A percentile compares a stretch with the other conserved stretches of the same genome.
Conservation (phyloP, 108 stramenopile genomes). For the Pseudonitzschia multiseries region DNA sequence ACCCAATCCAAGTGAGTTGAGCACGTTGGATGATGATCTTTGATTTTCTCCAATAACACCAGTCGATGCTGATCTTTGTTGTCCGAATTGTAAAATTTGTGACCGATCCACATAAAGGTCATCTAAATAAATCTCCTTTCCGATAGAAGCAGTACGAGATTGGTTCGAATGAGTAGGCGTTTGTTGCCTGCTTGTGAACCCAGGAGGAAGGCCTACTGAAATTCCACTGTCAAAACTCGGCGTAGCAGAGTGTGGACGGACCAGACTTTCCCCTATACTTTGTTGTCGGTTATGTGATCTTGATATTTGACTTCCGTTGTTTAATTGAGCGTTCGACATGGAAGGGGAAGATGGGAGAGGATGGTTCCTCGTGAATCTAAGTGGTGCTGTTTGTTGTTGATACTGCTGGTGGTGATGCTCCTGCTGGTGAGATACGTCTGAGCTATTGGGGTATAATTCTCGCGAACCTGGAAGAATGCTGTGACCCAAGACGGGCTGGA, state of each 20-base stretch:
- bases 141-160: slow-evolving; percentile 19
- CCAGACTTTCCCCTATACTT: slow-evolving; percentile 41
- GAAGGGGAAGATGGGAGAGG: background rate
- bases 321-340: background rate
- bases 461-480: background rate
- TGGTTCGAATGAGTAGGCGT: slow-evolving; percentile 22
- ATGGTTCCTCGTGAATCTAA: background rate
- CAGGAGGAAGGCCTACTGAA: slow-evolving; percentile 39
- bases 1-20: slow-evolving; percentile 25
- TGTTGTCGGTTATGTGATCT: slow-evolving; percentile 16
- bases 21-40: slow-evolving; percentile 15
- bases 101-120: slow-evolving; percentile 28
- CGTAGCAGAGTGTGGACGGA: slow-evolving; percentile 58
- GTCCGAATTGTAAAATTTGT: slow-evolving; percentile 33
- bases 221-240: slow-evolving; percentile 41
- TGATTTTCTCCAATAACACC: slow-evolving; percentile 49
- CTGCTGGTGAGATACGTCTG: background rate
- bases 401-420: background rate
- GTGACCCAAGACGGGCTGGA: slow-evolving; percentile 3
- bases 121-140: slow-evolving; percentile 26
- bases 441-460: background rate
- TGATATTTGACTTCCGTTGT: background rate
- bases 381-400: background rate
- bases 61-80: slow-evolving; percentile 61
- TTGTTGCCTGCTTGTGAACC: slow-evolving; percentile 28